Conservation (phyloP, 2,329 filamentous ascomycete species). For the Shiraia bambusicola region DNA sequence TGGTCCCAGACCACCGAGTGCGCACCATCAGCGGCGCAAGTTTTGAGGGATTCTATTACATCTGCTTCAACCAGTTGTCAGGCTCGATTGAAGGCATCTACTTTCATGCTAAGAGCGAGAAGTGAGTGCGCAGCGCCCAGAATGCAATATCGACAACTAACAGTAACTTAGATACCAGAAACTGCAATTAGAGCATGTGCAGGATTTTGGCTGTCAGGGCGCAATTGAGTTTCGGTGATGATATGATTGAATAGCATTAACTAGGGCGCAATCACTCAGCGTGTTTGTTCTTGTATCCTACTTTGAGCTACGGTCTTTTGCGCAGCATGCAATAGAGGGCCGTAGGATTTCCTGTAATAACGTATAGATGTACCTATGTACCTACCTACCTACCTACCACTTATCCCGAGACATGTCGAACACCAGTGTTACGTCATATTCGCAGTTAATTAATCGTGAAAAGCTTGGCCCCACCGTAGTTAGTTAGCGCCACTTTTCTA, state of each 20-base stretch:
- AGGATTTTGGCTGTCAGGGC: constrained; percentile 78
- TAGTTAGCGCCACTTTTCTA: constrained; percentile 1
- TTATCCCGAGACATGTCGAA: constrained; percentile 7
- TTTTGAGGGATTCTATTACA: constrained; percentile 97
- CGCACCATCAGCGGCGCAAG: constrained; percentile 89
- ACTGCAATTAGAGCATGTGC: constrained; percentile 84
- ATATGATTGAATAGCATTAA: constrained; percentile 38
- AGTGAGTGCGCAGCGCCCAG: constrained; percentile 61
- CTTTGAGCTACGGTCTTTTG: constrained; percentile 25
- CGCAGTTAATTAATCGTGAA: too few relatives aligned
- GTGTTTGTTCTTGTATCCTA: constrained; percentile 33
- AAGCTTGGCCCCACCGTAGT: constrained; percentile 1
- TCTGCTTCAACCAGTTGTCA: constrained; percentile 91
- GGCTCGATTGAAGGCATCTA: constrained; percentile 92
- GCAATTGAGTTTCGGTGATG: constrained; percentile 86
- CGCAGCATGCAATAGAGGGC: constrained; percentile 32
- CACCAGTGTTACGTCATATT: constrained; percentile 19
- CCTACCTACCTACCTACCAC: too few relatives aligned
- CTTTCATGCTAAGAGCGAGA: constrained; percentile 97
- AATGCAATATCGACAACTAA: constrained; percentile 17
- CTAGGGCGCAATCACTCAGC: constrained; percentile 26
- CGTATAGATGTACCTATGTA: too few relatives aligned
- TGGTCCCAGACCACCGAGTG: constrained; percentile 92
- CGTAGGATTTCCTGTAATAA: constrained; percentile 19
- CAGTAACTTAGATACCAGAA: constrained; percentile 75